Evolutionary conservation across 768 basidiomycete genomes (phyloP).

Genomic region (Cubamyces sp.): DNA sequence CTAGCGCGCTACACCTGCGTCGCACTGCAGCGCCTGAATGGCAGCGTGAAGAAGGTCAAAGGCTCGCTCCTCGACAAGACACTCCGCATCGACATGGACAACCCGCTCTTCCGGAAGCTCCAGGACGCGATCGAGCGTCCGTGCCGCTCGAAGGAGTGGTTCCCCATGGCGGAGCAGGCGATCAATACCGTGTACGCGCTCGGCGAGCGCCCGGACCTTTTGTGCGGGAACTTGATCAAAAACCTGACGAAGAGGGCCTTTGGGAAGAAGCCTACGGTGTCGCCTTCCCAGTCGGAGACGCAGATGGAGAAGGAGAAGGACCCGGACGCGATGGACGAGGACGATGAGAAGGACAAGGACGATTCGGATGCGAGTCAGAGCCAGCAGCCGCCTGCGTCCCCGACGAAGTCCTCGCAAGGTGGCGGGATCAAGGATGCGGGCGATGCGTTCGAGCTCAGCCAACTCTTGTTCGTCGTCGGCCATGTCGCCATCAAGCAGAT

Average conservation of each 20-base stretch:
- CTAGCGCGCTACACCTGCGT: conserved; percentile 94
- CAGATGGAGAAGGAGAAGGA: conserved; percentile 43
- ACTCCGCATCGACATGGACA: conserved; percentile 85
- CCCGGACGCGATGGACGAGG: conserved; percentile 60
- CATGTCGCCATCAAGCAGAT: conserved; percentile 98
- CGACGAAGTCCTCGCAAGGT: conserved; percentile 16
- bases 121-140: conserved; percentile 81
- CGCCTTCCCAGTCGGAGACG: conserved; percentile 26
- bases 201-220: conserved; percentile 87
- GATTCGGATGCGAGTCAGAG: conserved; percentile 8
- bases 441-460: conserved; percentile 87
- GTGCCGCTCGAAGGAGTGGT: conserved; percentile 90
- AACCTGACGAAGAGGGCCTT: conserved; percentile 81
- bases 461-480: conserved; percentile 94
- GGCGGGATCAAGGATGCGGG: conserved; percentile 55
- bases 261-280: conserved; percentile 15
- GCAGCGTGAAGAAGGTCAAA: conserved; percentile 97
- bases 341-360: conserved; percentile 35
- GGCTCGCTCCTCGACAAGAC: conserved; percentile 90
- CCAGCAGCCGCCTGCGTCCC: background rate
- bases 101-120: conserved; percentile 81
- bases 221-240: conserved; percentile 83
- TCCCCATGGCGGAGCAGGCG: conserved; percentile 93
- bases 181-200: conserved; percentile 96
- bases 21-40: conserved; percentile 88